Evolutionary conservation across 305 asterid genomes (phyloP).

Genomic region (Striga hermonthica): DNA sequence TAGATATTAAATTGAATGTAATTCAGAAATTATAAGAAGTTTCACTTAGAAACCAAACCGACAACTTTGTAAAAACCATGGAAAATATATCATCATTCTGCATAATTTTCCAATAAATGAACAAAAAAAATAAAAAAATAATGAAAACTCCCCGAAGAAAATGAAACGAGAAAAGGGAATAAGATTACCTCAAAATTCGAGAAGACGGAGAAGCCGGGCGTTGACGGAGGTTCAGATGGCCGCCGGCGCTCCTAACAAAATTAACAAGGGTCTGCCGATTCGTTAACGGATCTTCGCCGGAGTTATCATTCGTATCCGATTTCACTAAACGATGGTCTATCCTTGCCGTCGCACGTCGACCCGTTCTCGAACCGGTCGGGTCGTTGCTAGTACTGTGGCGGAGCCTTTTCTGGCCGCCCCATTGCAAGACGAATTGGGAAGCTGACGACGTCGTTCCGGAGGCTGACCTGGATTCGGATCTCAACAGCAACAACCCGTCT

Average conservation of each 20-base stretch:
- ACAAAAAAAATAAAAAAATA: neutral
- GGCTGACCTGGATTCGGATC: slow-evolving; percentile 57
- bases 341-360: slow-evolving; percentile 42
- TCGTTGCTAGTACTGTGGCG: slow-evolving; percentile 36
- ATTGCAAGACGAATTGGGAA: slow-evolving; percentile 63
- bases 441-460: slow-evolving; percentile 50
- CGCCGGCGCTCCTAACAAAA: slow-evolving; percentile 30
- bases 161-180: neutral
- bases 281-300: slow-evolving; percentile 35
- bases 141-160: neutral
- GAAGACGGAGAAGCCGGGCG: slow-evolving; percentile 63
- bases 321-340: slow-evolving; percentile 56
- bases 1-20: too few species aligned
- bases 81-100: neutral
- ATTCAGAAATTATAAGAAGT: too few species aligned
- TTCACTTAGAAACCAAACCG: slow-evolving; percentile 21
- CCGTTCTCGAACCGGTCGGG: slow-evolving; percentile 44
- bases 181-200: slow-evolving; percentile 60
- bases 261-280: slow-evolving; percentile 29
- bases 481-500: slow-evolving; percentile 43
- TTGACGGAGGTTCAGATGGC: slow-evolving; percentile 62
- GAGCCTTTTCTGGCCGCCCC: slow-evolving; percentile 82
- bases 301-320: slow-evolving; percentile 44
- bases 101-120: neutral
- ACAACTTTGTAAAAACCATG: neutral